Conservation (phyloP, 306 rosid genomes). For the Bauhinia variegata region DNA sequence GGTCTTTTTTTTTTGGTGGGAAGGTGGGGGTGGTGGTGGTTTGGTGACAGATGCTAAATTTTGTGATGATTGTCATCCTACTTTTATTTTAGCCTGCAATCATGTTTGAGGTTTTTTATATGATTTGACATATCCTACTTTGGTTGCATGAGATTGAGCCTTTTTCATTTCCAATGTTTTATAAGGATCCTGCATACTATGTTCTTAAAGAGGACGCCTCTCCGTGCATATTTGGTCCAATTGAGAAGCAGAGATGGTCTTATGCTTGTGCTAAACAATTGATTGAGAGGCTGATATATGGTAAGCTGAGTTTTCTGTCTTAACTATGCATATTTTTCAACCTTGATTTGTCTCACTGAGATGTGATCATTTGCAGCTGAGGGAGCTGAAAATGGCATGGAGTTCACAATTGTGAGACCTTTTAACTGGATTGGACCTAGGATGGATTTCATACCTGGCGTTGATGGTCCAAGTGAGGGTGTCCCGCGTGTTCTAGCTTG, state of each 20-base stretch:
- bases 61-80: not conserved
- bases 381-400: slow-evolving; percentile 92
- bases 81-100: not conserved
- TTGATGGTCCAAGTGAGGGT: slow-evolving; percentile 96
- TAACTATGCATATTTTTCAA: not conserved
- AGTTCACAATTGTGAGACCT: slow-evolving; percentile 89
- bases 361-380: slow-evolving; percentile 57
- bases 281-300: slow-evolving; percentile 91
- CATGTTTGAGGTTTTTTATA: not conserved
- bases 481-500: slow-evolving; percentile 96
- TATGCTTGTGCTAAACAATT: slow-evolving; percentile 95
- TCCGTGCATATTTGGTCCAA: slow-evolving; percentile 91
- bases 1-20: no score
- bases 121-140: not conserved
- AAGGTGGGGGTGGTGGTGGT: no score
- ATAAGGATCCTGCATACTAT: slow-evolving; percentile 80
- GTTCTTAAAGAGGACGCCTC: slow-evolving; percentile 79
- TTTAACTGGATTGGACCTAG: slow-evolving; percentile 97
- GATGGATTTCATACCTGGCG: slow-evolving; percentile 98
- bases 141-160: slow-evolving; percentile 20
- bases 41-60: no score
- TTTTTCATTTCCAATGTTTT: slow-evolving; percentile 24
- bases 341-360: slow-evolving; percentile 22
- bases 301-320: slow-evolving; percentile 40
- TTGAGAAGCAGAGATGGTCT: slow-evolving; percentile 97